Evolutionary conservation across 2,329 filamentous ascomycete species (phyloP).

Genomic region (Fusarium circinatum): DNA sequence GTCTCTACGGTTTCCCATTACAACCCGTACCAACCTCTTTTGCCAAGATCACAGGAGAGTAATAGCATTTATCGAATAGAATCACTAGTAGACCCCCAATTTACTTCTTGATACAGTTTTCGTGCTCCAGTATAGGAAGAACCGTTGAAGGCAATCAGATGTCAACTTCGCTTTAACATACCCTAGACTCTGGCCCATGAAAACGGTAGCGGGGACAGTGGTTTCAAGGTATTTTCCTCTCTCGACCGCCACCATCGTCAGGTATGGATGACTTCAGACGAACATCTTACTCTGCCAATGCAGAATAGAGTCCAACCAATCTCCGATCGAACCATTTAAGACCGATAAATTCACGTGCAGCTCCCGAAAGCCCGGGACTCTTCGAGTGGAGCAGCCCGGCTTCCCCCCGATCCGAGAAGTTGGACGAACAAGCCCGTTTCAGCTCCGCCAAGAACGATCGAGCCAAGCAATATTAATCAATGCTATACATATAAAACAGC

Average conservation of each 20-base stretch:
- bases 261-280: not conserved
- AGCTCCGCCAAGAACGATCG: not conserved
- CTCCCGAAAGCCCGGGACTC: not conserved
- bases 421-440: not conserved
- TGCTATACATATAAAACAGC: conserved; percentile 6
- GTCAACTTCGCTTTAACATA: not conserved
- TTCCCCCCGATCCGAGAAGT: not conserved
- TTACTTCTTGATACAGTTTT: rapidly evolving
- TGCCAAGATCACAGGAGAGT: rapidly evolving
- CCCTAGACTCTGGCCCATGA: not conserved
- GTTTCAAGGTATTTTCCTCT: not conserved
- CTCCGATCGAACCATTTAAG: not conserved
- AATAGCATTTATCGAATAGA: not conserved
- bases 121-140: not conserved
- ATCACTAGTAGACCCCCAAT: not conserved
- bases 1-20: rapidly evolving
- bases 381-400: not conserved
- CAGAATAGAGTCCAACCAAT: not conserved
- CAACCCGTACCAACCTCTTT: too few relatives aligned
- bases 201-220: not conserved
- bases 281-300: not conserved
- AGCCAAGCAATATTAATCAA: not conserved
- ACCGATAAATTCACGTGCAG: not conserved
- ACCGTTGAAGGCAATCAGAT: not conserved
- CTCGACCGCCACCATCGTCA: not conserved